Conservation (phyloP, 2,329 filamentous ascomycete species). For the Dactylellina leptospora region DNA sequence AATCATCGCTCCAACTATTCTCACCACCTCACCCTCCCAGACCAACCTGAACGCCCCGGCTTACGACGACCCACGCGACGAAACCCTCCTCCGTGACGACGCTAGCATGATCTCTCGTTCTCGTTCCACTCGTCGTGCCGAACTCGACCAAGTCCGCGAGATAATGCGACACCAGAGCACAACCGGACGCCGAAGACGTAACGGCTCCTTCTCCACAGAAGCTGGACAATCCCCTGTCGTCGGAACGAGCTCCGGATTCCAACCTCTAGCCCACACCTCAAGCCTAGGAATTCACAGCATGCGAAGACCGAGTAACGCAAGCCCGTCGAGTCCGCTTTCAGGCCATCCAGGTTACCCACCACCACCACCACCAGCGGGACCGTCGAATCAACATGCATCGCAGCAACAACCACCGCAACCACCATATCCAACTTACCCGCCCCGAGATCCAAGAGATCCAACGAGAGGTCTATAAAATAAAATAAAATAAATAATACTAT, state of each 20-base stretch:
- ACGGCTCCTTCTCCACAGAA: slow-evolving; percentile 32
- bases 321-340: slow-evolving; percentile 16
- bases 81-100: slow-evolving; percentile 63
- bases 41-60: slow-evolving; percentile 31
- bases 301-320: slow-evolving; percentile 24
- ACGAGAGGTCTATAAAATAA: slow-evolving; percentile 22
- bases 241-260: slow-evolving; percentile 33
- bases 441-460: slow-evolving; percentile 47
- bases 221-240: slow-evolving; percentile 26
- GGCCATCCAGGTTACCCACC: slow-evolving; percentile 20
- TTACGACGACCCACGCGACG: slow-evolving; percentile 38
- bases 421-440: slow-evolving; percentile 6
- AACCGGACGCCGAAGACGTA: slow-evolving; percentile 40
- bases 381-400: slow-evolving; percentile 3
- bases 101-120: slow-evolving; percentile 56
- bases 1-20: slow-evolving; percentile 26
- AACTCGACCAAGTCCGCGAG: slow-evolving; percentile 48
- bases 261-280: slow-evolving; percentile 18
- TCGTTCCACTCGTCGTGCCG: slow-evolving; percentile 53
- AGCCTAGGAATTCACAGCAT: slow-evolving; percentile 18
- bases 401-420: slow-evolving; percentile 18
- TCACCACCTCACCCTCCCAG: slow-evolving; percentile 47
- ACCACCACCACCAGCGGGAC: slow-evolving; percentile 3
- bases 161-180: slow-evolving; percentile 51
- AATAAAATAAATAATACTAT: slow-evolving; percentile 5